A percentile compares a stretch with the other conserved stretches of the same genome.
Evolutionary conservation across 2,329 filamentous ascomycete species (phyloP).

Genomic region (Verticillium nonalfalfae): DNA sequence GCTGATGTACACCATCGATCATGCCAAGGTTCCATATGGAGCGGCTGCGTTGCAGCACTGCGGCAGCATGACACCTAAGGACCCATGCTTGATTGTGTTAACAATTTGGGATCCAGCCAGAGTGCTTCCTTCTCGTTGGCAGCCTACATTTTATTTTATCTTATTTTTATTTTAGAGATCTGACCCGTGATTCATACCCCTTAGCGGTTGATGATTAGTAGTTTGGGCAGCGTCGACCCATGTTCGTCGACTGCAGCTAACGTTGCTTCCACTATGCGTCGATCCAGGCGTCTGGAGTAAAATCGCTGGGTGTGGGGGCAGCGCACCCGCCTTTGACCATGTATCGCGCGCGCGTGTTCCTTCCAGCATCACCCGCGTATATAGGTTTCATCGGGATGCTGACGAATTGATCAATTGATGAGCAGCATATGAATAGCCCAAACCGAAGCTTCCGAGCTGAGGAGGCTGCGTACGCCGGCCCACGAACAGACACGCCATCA

Average conservation of each 20-base stretch:
- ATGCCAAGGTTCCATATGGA: neutral
- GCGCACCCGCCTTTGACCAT: neutral
- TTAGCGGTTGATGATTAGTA: neutral
- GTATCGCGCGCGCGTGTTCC: neutral
- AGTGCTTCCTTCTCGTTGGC: too few relatives aligned
- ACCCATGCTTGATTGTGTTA: too few relatives aligned
- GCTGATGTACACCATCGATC: neutral
- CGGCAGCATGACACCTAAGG: too few relatives aligned
- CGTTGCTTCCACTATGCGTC: neutral
- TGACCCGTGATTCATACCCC: too few relatives aligned
- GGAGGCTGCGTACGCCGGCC: too few relatives aligned
- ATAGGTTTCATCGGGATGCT: neutral
- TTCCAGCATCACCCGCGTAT: neutral
- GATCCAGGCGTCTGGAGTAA: too few relatives aligned
- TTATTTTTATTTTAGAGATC: too few relatives aligned
- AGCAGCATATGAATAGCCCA: too few relatives aligned
- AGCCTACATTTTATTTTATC: too few relatives aligned
- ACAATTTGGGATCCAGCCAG: too few relatives aligned
- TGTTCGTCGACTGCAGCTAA: neutral
- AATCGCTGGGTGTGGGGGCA: neutral
- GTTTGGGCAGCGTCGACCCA: neutral
- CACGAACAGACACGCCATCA: too few relatives aligned
- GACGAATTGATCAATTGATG: neutral
- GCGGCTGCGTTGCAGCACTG: neutral
- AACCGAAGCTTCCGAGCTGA: too few relatives aligned